Conservation (phyloP, 148 eudicot species). For the Cornus controversa region DNA sequence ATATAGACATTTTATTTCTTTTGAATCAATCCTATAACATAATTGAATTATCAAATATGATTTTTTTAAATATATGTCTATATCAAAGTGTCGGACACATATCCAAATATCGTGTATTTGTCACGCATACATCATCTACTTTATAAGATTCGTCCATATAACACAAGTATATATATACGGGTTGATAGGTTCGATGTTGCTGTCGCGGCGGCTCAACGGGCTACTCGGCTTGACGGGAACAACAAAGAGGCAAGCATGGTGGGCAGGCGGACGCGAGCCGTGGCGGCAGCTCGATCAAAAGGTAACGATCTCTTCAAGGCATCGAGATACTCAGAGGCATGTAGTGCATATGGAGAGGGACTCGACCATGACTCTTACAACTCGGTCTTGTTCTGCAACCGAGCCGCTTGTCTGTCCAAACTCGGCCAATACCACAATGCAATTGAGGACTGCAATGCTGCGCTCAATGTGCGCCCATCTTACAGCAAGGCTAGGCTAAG, state of each 20-base stretch:
- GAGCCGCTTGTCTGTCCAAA: constrained; percentile 80
- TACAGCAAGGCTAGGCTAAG: constrained; percentile 80
- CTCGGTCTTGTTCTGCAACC: constrained; percentile 70
- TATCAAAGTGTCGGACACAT: too few relatives aligned
- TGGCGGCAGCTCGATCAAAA: constrained; percentile 61
- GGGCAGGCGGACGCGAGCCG: constrained; percentile 45
- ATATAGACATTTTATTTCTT: too few relatives aligned
- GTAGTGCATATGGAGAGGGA: constrained; percentile 75
- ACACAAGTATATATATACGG: too few relatives aligned
- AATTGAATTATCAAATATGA: too few relatives aligned
- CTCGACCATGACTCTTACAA: constrained; percentile 81
- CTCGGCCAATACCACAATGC: constrained; percentile 69
- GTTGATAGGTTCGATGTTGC: constrained; percentile 74
- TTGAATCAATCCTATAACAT: too few relatives aligned
- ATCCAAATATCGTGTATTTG: too few relatives aligned
- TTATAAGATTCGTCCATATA: too few relatives aligned
- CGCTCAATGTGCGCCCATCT: constrained; percentile 65
- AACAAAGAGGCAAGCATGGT: constrained; percentile 60
- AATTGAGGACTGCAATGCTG: constrained; percentile 74
- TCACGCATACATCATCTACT: too few relatives aligned
- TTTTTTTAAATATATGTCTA: too few relatives aligned
- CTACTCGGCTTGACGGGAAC: constrained; percentile 63
- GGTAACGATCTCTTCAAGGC: constrained; percentile 78
- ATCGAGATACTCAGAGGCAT: constrained; percentile 61
- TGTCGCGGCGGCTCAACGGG: constrained; percentile 47